Base-by-base conservation (phyloP, 2,329 filamentous ascomycete genomes). In the Exophiala calicioides region DNA sequence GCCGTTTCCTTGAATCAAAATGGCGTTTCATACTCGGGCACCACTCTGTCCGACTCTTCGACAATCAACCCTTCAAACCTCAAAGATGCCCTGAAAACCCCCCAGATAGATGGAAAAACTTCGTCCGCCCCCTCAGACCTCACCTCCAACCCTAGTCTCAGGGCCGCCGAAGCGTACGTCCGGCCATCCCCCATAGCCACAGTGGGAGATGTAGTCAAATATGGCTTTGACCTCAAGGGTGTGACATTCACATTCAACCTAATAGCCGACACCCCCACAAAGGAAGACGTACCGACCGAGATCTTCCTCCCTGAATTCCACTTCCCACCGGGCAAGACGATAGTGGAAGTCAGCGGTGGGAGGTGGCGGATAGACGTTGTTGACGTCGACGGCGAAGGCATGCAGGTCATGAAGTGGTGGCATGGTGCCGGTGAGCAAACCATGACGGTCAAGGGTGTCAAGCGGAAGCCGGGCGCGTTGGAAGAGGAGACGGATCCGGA, bases 151-250 rank as follows among this genome's bases (percentile, higher is more conserved):
- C 80, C 84, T 0, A 91, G 93, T 1, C 88, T 86, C 60, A 86
- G 93, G 27, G 93, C 91, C 1, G 91, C 90, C 3, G 91, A 98
- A 68, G 91, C 94, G 1, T 97, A 89, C 60, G 82, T 97, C 24
- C 84, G 93, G 2, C 93, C 93, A 0, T 85, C 85, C 1, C 88
- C 93, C 0, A 82, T 90, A 19, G 75, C 77, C 3, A 86, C 86
- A 0, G 83, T 84, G 37, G 93, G 93, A 7, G 77, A 79, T 20
- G 73, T 96, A 10, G 64, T 78, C 2, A 75, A 78, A 7, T 87
- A 88, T 60, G 85, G 82, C 2, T 98, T 98, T 61, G 89, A 96
- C 64, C 74, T 98, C 42, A 80, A 80, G 36, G 85, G 78, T 49
- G 91, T 87, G 64, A 79, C 78, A 7, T 97, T 95, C 66, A 82